These are phyloP conservation scores for Herpomyces periplanetae DNA, from an alignment of 2,329 filamentous ascomycete species.

Conservation along the genomic window DNA sequence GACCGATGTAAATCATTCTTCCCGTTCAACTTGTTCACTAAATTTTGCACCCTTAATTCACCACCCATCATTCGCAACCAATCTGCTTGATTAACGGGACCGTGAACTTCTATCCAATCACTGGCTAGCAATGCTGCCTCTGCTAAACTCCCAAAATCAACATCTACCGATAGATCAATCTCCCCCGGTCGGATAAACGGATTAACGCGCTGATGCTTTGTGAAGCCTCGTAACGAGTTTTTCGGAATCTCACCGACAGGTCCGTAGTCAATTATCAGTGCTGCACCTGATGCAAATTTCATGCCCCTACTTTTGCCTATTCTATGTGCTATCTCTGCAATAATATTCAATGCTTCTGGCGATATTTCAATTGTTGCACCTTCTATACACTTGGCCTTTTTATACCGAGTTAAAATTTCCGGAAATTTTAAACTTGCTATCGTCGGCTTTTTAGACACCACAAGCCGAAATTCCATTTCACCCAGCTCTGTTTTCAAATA, in stretches of 20 bases:
- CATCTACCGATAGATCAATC: slow-evolving; percentile 63
- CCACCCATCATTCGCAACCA: slow-evolving; percentile 58
- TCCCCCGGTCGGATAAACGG: slow-evolving; percentile 41
- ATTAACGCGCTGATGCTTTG: slow-evolving; percentile 29
- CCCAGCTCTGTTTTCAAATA: too few relatives aligned
- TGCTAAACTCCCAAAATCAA: slow-evolving; percentile 59
- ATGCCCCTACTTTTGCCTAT: slow-evolving; percentile 24
- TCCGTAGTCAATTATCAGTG: slow-evolving; percentile 84
- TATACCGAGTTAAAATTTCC: slow-evolving; percentile 38
- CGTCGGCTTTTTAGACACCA: slow-evolving; percentile 29
- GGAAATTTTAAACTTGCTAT: slow-evolving; percentile 56
- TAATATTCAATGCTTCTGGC: slow-evolving; percentile 45
- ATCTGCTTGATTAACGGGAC: slow-evolving; percentile 43
- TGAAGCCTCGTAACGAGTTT: slow-evolving; percentile 67
- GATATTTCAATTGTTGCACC: slow-evolving; percentile 53
- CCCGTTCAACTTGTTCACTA: slow-evolving; percentile 17
- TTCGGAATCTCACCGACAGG: slow-evolving; percentile 34
- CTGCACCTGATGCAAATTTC: slow-evolving; percentile 35
- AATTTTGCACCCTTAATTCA: slow-evolving; percentile 25
- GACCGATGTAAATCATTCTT: too few relatives aligned
- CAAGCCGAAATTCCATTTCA: slow-evolving; percentile 64
- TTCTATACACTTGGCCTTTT: slow-evolving; percentile 21
- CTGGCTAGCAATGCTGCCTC: slow-evolving; percentile 39
- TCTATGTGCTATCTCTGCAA: slow-evolving; percentile 36
- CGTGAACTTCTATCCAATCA: slow-evolving; percentile 54